Base-by-base conservation (phyloP, 2,329 filamentous ascomycete species). In the Neopestalotiopsis sp. region DNA sequence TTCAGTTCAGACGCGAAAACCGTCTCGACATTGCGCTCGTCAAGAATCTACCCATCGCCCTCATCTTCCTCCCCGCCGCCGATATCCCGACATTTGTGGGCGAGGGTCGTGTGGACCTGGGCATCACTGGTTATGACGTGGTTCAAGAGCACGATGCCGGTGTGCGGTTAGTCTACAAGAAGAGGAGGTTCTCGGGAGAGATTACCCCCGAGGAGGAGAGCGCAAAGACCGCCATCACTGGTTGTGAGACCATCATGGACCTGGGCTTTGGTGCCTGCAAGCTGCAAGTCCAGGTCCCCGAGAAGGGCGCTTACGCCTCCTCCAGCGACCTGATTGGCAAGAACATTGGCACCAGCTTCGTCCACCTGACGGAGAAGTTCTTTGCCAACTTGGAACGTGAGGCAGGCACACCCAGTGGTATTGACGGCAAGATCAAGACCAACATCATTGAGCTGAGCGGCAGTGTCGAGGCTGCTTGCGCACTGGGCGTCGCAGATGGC, bases 71-170 rank as follows among this genome's bases (percentile, higher is more conserved):
- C 32, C 96, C 96, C 38, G 96, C 95, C 49, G 95, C 94, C 74
- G 96, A 99, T 80, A 99, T 99, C 78, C 96, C 96, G 5, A 97
- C 94, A 53, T 98, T 98, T 78, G 95, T 99, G 62, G 95, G 95
- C 68, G 95, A 98, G 83, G 96, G 96, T 69, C 91, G 92, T 71
- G 94, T 97, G 62, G 95, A 97, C 78, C 86, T 99, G 17, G 96
- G 96, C 71, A 99, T 99, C 79, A 98, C 96, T 0, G 96, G 96
- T 65, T 89, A 90, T 76, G 96, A 99, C 79, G 94, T 97, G 78
- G 94, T 98, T 63, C 91, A 92, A 71, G 95, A 98, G 82, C 93
- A 98, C 83, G 93, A 95, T 82, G 91, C 92, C 61, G 84, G 84
- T 34, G 84, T 90, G 30, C 83, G 84, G 61, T 80, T 82, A 49